Evolutionary conservation across 495 filamentous ascomycete species (phyloP).

Genomic region (Lasiosphaeria miniovina): DNA sequence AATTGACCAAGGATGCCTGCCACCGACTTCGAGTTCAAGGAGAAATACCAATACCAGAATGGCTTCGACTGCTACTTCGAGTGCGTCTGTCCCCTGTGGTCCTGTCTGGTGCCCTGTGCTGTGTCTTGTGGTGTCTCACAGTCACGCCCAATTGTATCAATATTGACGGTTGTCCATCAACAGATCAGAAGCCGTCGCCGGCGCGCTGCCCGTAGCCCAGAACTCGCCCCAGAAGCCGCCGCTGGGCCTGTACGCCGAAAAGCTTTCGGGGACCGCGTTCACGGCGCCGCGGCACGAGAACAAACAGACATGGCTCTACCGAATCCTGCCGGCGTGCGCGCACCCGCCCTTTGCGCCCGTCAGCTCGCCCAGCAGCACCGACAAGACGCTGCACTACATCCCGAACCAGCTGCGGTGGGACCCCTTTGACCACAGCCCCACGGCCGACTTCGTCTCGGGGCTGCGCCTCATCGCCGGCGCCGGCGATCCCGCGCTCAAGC

Average conservation of each 20-base stretch:
- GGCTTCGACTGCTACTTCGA: constrained; percentile 65
- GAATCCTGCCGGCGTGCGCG: constrained; percentile 78
- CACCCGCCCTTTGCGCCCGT: constrained; percentile 69
- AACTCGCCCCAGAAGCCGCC: constrained; percentile 89
- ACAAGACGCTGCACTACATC: constrained; percentile 58
- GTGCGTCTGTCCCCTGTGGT: constrained; percentile 32
- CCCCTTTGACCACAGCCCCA: constrained; percentile 69
- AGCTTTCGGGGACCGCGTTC: constrained; percentile 91
- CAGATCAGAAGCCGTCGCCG: constrained; percentile 47
- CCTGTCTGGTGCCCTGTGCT: no score
- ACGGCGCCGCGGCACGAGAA: constrained; percentile 88
- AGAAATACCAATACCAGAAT: constrained; percentile 65
- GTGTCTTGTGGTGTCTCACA: neutral
- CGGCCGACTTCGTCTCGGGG: constrained; percentile 74
- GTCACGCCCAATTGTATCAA: neutral
- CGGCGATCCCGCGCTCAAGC: constrained; percentile 78
- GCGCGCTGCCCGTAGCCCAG: constrained; percentile 56
- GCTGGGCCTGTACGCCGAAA: constrained; percentile 84
- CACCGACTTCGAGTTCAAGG: constrained; percentile 51
- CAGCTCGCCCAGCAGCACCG: neutral
- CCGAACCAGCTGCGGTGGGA: constrained; percentile 93
- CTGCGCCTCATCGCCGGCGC: constrained; percentile 76
- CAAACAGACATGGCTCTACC: constrained; percentile 91
- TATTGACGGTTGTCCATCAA: neutral
- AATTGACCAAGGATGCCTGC: constrained; percentile 49